Evolutionary conservation across 495 filamentous ascomycete species (phyloP).

Genomic region (Jackrogersella minutella): DNA sequence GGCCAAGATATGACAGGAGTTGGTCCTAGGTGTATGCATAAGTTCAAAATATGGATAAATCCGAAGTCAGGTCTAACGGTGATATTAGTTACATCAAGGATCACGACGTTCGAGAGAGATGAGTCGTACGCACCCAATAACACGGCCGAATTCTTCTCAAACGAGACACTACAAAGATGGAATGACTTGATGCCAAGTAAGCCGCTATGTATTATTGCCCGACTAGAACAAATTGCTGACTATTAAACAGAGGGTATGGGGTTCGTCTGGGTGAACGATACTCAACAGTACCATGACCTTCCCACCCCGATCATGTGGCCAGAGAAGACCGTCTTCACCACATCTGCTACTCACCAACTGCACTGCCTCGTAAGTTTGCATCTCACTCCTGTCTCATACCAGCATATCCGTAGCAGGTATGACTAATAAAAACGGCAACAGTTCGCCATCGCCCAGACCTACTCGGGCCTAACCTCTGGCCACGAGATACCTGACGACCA

Average conservation of each 20-base stretch:
- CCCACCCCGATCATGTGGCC: conserved; percentile 57
- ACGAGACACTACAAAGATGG: conserved; percentile 52
- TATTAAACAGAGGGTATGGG: conserved; percentile 52
- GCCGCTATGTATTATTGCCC: neutral
- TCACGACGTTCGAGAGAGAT: conserved; percentile 54
- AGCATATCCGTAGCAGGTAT: neutral
- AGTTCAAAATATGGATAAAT: no score
- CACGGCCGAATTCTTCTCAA: conserved; percentile 56
- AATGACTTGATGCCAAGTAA: conserved; percentile 55
- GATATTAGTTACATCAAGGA: conserved; percentile 49
- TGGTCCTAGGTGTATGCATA: conserved; percentile 42
- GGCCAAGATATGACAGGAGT: conserved; percentile 55
- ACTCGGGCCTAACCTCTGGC: conserved; percentile 52
- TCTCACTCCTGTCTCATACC: no score
- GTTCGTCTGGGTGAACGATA: conserved; percentile 57
- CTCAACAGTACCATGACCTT: conserved; percentile 55
- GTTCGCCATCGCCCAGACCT: conserved; percentile 56
- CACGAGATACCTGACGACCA: conserved; percentile 53
- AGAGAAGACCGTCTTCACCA: conserved; percentile 58
- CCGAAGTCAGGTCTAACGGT: neutral
- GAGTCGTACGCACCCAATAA: conserved; percentile 56
- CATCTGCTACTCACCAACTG: conserved; percentile 55
- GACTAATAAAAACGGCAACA: conserved; percentile 13
- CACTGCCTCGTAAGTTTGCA: conserved; percentile 49
- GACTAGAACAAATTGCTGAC: conserved; percentile 5